A percentile compares a stretch with the other conserved stretches of the same genome.
Evolutionary conservation across 805 yeast genomes (phyloP).

Genomic region (Saccharomycopsis fermentans): DNA sequence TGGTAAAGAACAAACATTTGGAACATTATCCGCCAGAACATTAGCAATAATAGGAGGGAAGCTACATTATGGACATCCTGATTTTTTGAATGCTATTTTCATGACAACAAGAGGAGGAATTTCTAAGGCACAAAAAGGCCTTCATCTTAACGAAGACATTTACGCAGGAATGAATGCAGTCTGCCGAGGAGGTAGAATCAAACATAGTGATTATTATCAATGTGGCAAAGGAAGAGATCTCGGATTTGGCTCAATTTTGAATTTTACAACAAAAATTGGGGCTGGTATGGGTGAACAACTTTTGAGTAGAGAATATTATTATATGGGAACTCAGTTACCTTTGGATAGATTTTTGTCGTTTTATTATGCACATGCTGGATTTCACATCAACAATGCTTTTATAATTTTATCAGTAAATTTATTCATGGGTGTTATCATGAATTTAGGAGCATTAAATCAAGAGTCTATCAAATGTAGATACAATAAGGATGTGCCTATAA

Average conservation of each 20-base stretch:
- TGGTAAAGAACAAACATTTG: conserved; percentile 84
- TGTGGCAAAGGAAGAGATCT: conserved; percentile 89
- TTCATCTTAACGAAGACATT: conserved; percentile 80
- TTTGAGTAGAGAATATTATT: conserved; percentile 75
- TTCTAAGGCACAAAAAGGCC: conserved; percentile 78
- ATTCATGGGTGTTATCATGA: conserved; percentile 60
- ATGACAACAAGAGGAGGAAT: conserved; percentile 87
- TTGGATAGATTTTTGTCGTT: conserved; percentile 72
- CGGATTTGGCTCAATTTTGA: conserved; percentile 78
- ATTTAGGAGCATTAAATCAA: conserved; percentile 63
- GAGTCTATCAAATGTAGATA: conserved; percentile 62
- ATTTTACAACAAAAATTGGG: conserved; percentile 81
- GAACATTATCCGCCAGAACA: conserved; percentile 76
- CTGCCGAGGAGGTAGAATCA: conserved; percentile 78
- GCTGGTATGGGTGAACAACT: conserved; percentile 92
- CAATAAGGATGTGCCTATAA: conserved; percentile 53
- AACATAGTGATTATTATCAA: conserved; percentile 80
- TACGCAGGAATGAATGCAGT: conserved; percentile 82
- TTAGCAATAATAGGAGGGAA: conserved; percentile 79
- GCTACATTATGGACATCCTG: conserved; percentile 84
- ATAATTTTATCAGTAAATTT: conserved; percentile 67
- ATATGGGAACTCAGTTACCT: conserved; percentile 71
- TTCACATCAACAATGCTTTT: conserved; percentile 72
- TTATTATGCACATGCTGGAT: conserved; percentile 82
- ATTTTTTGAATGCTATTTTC: conserved; percentile 62